A percentile compares a stretch with the other conserved stretches of the same genome.
Conservation (phyloP, 2,329 filamentous ascomycete genomes). For the Fusarium pseudocircinatum region DNA sequence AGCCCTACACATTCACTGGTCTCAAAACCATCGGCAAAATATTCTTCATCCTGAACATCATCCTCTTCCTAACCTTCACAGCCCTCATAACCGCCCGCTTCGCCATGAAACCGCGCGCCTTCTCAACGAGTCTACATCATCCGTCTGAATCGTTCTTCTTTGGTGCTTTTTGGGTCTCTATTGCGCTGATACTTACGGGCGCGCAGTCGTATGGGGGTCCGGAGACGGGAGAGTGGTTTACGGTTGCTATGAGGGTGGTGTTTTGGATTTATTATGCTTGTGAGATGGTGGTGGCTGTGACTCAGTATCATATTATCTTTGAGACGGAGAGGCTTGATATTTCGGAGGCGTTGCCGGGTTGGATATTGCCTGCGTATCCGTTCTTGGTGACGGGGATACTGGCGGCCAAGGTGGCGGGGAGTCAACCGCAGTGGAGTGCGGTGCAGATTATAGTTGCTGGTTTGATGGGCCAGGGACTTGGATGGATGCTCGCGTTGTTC, state of each 20-base stretch:
- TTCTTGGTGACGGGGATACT: conserved; percentile 20
- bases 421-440: conserved; percentile 14
- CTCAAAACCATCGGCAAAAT: conserved; percentile 13
- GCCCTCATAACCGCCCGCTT: conserved; percentile 2
- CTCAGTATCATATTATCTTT: conserved; percentile 14
- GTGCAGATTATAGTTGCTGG: conserved; percentile 15
- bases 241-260: background rate
- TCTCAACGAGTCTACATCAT: conserved; percentile 13
- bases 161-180: conserved; percentile 11
- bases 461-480: conserved; percentile 17
- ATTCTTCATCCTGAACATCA: conserved; percentile 15
- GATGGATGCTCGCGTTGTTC: conserved; percentile 22
- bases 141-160: conserved; percentile 22
- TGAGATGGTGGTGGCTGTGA: conserved; percentile 14
- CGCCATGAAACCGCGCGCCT: conserved; percentile 2
- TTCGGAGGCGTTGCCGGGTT: conserved; percentile 4
- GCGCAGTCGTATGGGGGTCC: conserved; percentile 18
- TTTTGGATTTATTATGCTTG: conserved; percentile 28
- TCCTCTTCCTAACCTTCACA: conserved; percentile 5
- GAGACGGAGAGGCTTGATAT: conserved; percentile 7
- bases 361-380: conserved; percentile 21
- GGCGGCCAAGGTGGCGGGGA: conserved; percentile 4
- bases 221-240: background rate
- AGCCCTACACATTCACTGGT: conserved; percentile 6
- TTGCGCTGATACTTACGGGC: conserved; percentile 9